phyloP scores from a whole-genome alignment of 2,329 filamentous ascomycete genomes.

The Xenosphaeropsis pyriputrescens region DNA sequence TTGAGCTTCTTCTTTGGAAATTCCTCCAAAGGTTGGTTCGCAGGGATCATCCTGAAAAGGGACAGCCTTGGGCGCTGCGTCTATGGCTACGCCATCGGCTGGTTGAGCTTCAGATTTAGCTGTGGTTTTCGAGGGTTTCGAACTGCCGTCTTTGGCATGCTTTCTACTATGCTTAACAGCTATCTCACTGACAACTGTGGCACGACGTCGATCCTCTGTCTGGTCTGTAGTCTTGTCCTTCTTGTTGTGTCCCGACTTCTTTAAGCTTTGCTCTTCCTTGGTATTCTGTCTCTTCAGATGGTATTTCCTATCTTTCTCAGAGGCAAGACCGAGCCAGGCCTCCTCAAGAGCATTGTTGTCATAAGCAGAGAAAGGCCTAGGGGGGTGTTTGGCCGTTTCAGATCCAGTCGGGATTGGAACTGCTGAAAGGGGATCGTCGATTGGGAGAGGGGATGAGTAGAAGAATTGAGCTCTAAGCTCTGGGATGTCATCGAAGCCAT shows the following conservation, averaged over 20 bases:
- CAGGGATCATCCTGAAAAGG: no score
- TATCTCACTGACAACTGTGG: constrained; percentile 25
- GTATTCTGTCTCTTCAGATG: constrained; percentile 21
- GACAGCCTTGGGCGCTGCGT: no score
- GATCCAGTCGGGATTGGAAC: constrained; percentile 32
- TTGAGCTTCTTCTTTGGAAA: neutral
- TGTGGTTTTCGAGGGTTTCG: no score
- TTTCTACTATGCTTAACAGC: constrained; percentile 30
- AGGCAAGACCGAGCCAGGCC: constrained; percentile 53
- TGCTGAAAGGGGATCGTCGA: constrained; percentile 77
- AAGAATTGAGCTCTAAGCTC: constrained; percentile 63
- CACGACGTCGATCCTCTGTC: constrained; percentile 15
- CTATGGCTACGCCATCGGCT: no score
- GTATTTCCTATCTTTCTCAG: constrained; percentile 29
- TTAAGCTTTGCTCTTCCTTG: neutral
- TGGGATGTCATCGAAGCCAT: constrained; percentile 33
- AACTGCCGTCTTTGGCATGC: constrained; percentile 22
- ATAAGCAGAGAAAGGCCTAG: constrained; percentile 63
- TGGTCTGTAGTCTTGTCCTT: constrained; percentile 9
- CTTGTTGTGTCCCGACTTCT: neutral
- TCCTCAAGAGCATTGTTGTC: constrained; percentile 72
- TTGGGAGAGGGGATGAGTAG: constrained; percentile 67
- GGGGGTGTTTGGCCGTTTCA: constrained; percentile 40
- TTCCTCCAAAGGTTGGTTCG: no score
- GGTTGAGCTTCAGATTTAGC: no score